phyloP scores from a whole-genome alignment of 2,329 filamentous ascomycete species.

The Orbilia javanica region DNA sequence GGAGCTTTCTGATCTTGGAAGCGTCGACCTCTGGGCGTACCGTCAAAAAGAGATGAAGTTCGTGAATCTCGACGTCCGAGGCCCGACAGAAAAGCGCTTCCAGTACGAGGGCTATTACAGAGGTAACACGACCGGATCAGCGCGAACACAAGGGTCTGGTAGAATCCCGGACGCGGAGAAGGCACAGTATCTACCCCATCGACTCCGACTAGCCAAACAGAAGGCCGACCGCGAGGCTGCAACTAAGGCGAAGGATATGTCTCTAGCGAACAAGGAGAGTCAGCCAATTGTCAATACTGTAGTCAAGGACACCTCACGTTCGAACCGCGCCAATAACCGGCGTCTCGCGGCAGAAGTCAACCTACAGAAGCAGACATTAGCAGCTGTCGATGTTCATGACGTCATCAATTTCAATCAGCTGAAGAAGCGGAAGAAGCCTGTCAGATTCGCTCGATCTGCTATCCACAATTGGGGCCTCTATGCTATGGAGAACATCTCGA shows the following conservation, averaged over 20 bases:
- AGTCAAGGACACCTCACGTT: constrained; percentile 85
- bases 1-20: constrained; percentile 69
- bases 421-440: constrained; percentile 99
- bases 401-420: constrained; percentile 98
- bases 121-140: constrained; percentile 84
- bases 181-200: constrained; percentile 96
- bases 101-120: constrained; percentile 77
- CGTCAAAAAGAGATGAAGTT: constrained; percentile 79
- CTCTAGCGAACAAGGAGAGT: constrained; percentile 52
- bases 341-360: constrained; percentile 94
- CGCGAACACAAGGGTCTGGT: constrained; percentile 91
- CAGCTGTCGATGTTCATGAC: constrained; percentile 80
- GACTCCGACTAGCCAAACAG: constrained; percentile 93
- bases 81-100: constrained; percentile 64
- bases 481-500: constrained; percentile 94
- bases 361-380: constrained; percentile 88
- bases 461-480: constrained; percentile 99
- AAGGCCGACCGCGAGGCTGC: constrained; percentile 90
- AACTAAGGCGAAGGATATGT: constrained; percentile 70
- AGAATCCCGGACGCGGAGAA: constrained; percentile 98
- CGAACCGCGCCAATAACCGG: constrained; percentile 94
- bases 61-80: constrained; percentile 71
- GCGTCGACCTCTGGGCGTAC: constrained; percentile 76
- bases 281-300: constrained; percentile 73
- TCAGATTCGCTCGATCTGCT: constrained; percentile 95